phyloP scores from a whole-genome alignment of 2,329 filamentous ascomycete genomes.

The Exophiala xenobiotica region DNA sequence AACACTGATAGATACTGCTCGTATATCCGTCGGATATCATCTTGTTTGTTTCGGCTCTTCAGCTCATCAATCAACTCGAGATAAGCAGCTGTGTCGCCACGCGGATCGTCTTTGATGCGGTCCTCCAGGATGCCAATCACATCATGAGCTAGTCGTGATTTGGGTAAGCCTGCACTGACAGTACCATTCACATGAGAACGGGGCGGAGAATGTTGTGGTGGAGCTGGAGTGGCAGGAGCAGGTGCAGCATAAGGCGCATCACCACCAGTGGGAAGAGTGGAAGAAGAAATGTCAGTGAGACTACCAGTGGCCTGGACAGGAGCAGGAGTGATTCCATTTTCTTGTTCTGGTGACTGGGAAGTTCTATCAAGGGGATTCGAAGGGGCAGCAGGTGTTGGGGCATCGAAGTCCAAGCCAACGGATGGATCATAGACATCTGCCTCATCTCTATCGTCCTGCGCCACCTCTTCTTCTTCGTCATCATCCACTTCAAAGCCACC shows the following conservation, averaged over 20 bases:
- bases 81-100: conserved; percentile 92
- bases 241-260: conserved; percentile 40
- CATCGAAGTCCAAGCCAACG: conserved; percentile 26
- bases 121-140: conserved; percentile 80
- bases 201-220: conserved; percentile 26
- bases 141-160: conserved; percentile 67
- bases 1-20: conserved; percentile 86
- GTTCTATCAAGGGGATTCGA: conserved; percentile 34
- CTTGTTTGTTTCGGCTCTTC: conserved; percentile 74
- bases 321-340: conserved; percentile 41
- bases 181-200: conserved; percentile 29
- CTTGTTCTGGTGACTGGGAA: conserved; percentile 62
- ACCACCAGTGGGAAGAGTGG: conserved; percentile 46
- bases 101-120: conserved; percentile 85
- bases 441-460: conserved; percentile 29
- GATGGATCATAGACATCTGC: conserved; percentile 33
- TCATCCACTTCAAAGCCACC: conserved; percentile 62
- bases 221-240: conserved; percentile 28
- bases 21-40: conserved; percentile 76
- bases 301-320: conserved; percentile 52
- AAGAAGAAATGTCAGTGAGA: conserved; percentile 47
- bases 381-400: conserved; percentile 25
- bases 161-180: conserved; percentile 37
- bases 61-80: conserved; percentile 81
- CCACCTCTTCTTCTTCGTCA: conserved; percentile 51